Evolutionary conservation across 306 rosid genomes (phyloP), one percentile per base, ranked within the genome.

Genomic region (Fragaria vesca): DNA sequence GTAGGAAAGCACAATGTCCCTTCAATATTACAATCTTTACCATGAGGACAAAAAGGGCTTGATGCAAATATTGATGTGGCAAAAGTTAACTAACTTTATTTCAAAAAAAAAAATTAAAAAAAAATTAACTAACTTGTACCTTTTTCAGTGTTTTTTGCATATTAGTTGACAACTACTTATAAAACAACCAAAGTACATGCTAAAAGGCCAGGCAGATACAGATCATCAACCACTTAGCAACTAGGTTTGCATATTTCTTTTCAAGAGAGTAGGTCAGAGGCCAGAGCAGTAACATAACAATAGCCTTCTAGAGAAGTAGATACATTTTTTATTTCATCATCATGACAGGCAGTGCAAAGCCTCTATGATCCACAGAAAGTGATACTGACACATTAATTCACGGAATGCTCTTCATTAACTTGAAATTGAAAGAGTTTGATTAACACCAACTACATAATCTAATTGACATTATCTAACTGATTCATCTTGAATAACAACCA

Each of bases 401-500:
- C 24, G 12, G 43, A 30, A 71, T 17, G 28, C 62, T 30, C 28
- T 50, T 30, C 66, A 38, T 20, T 36, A 54, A 73, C 24, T 73
- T 12, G 18, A 30, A 30, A 50, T 18, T 2, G n/a, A 34, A 16
- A 57, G 38, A 21, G 24, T 45, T 55, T 11, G 68, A 57, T 16
- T 26, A 57, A 16, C 48, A 57, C 13, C 26, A 73, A 73, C 18
- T 51, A 30, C 32, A 38, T 72, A 32, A 73, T 21, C 52, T 42
- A 58, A 58, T 58, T 74, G 18, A 74, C 26, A 38, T 72, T 51
- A 73, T 21, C 52, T 42, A 58, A 58, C 42, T 74, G 18, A 74
- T 26, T 42, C 55, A 26, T 34, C 50, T 20, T 0, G 72, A 21
- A n/a, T 18, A 58, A 58, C 7, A 26, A 24, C 55, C 15, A 58